These are phyloP conservation scores for Rubia yunnanensis DNA, from an alignment of 257 asterid genomes.

Conservation along the genomic window DNA sequence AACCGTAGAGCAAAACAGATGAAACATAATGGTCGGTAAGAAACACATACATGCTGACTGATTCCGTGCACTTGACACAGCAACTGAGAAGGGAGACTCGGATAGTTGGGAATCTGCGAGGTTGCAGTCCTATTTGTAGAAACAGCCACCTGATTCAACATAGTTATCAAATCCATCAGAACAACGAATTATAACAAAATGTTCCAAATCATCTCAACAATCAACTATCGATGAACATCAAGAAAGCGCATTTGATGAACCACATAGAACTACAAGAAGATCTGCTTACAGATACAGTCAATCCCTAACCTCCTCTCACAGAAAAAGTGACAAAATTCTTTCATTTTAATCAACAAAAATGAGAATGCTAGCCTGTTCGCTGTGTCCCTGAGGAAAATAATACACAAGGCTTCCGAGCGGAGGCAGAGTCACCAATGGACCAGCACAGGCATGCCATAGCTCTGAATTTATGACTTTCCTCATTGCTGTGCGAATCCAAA, in stretches of 20 bases:
- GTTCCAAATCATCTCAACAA: background rate
- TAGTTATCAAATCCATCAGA: constrained; percentile 10
- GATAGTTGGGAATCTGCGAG: constrained; percentile 76
- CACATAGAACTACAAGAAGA: background rate
- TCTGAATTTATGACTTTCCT: constrained; percentile 61
- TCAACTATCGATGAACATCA: background rate
- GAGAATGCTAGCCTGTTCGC: constrained; percentile 58
- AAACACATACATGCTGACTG: constrained; percentile 57
- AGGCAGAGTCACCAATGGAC: constrained; percentile 77
- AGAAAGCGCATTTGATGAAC: background rate
- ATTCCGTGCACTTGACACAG: constrained; percentile 92
- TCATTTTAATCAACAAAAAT: background rate
- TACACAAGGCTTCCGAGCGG: constrained; percentile 85
- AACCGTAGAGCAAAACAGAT: background rate
- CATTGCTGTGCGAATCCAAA: constrained; percentile 28
- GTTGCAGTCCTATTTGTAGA: constrained; percentile 80
- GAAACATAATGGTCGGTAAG: background rate
- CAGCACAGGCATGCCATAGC: constrained; percentile 94
- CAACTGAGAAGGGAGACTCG: constrained; percentile 77
- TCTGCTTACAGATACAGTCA: background rate
- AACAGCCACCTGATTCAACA: constrained; percentile 61
- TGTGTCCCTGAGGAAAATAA: constrained; percentile 85
- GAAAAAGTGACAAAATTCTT: background rate
- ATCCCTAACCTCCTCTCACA: background rate
- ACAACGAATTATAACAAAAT: background rate